Percentiles rank a stretch among this genome's conserved stretches.
Evolutionary conservation across 345 rosid species (phyloP).

Genomic region (Laguncularia racemosa): DNA sequence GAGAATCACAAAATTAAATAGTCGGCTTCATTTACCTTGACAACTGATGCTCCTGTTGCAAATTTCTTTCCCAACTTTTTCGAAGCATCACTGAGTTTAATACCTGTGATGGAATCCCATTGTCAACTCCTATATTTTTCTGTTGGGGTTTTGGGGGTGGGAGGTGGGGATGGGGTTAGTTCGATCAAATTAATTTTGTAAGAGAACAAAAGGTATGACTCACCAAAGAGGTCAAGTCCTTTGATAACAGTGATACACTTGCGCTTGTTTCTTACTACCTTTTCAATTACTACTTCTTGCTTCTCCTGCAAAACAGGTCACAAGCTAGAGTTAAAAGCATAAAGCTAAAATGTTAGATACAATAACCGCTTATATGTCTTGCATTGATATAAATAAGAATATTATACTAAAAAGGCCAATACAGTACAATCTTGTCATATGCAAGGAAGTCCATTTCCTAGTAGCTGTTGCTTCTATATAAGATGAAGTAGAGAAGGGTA

Average conservation of each 20-base stretch:
- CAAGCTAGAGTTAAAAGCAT: background rate
- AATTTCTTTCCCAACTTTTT: conserved; percentile 96
- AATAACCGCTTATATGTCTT: no score
- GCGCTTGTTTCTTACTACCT: conserved; percentile 88
- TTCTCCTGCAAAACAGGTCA: conserved; percentile 43
- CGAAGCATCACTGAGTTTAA: conserved; percentile 89
- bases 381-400: no score
- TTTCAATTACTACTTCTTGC: conserved; percentile 85
- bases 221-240: conserved; percentile 94
- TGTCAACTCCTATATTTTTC: background rate
- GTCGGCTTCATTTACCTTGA: conserved; percentile 53
- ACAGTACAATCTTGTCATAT: no score
- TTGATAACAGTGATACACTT: conserved; percentile 87
- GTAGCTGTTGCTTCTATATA: no score
- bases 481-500: background rate
- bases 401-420: no score
- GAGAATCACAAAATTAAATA: conserved; percentile 3
- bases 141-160: no score
- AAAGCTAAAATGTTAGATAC: no score
- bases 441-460: no score
- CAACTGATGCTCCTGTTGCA: conserved; percentile 97
- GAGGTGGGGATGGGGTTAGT: background rate
- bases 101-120: conserved; percentile 37
- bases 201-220: conserved; percentile 12
- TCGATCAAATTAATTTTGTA: conserved; percentile 3